Conservation (phyloP, 2,329 filamentous ascomycete genomes). For the Colletotrichum kahawae region DNA sequence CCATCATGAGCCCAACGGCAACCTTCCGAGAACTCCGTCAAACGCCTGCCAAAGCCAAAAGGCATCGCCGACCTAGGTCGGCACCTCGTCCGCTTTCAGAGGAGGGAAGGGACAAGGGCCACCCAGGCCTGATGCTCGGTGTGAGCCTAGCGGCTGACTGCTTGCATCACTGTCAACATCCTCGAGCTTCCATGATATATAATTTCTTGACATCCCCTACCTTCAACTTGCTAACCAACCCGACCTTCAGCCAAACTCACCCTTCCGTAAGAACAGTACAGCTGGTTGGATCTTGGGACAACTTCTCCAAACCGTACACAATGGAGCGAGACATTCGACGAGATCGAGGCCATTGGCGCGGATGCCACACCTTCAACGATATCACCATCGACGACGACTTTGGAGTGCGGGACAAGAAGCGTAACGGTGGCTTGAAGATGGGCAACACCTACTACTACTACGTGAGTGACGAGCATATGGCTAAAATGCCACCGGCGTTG, state of each 20-base stretch:
- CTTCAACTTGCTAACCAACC: constrained; percentile 26
- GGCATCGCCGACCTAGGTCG: neutral
- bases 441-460: constrained; percentile 96
- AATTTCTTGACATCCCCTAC: neutral
- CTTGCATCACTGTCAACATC: constrained; percentile 3
- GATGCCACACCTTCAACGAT: constrained; percentile 84
- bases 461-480: constrained; percentile 56
- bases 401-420: constrained; percentile 53
- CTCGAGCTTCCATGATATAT: constrained; percentile 7
- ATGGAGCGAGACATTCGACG: constrained; percentile 83
- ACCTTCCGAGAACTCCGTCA: constrained; percentile 19
- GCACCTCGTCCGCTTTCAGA: constrained; percentile 6
- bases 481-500: neutral
- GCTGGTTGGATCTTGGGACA: constrained; percentile 93
- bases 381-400: constrained; percentile 81
- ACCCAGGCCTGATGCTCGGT: constrained; percentile 1
- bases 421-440: constrained; percentile 86
- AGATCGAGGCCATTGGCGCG: constrained; percentile 80
- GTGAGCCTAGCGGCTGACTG: constrained; percentile 17
- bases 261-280: constrained; percentile 72
- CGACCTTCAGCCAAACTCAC: constrained; percentile 58
- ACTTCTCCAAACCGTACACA: constrained; percentile 78
- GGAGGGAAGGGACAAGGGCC: neutral
- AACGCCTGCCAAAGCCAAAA: constrained; percentile 18
- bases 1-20: constrained; percentile 12